Percentiles rank a stretch among this genome's conserved stretches.
Evolutionary conservation across 2,329 filamentous ascomycete species (phyloP).

Genomic region (Alternaria gansuensis): DNA sequence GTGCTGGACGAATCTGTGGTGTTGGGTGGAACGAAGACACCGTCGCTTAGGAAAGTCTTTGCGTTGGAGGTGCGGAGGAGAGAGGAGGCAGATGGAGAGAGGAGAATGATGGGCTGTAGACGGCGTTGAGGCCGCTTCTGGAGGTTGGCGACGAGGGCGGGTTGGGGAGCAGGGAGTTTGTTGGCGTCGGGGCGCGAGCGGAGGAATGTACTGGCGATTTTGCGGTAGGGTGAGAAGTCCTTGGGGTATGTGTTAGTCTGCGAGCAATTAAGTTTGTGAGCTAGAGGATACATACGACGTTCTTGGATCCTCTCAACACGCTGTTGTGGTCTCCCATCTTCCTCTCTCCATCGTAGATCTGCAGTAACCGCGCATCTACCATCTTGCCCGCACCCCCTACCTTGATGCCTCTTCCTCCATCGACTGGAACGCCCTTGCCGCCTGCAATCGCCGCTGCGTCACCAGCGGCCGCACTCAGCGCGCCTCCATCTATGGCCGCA

Average conservation of each 20-base stretch:
- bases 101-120: conserved; percentile 85
- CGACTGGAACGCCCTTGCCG: conserved; percentile 55
- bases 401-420: conserved; percentile 48
- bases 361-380: conserved; percentile 77
- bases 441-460: conserved; percentile 64
- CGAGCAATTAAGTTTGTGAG: not conserved
- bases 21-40: conserved; percentile 81
- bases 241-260: conserved; percentile 59
- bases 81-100: conserved; percentile 94
- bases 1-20: conserved; percentile 67
- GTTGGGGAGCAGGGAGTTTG: conserved; percentile 46
- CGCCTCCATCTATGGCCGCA: conserved; percentile 76
- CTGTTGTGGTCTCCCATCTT: conserved; percentile 93
- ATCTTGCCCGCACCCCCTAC: conserved; percentile 57
- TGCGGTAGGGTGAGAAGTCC: conserved; percentile 95
- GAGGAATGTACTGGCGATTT: conserved; percentile 81
- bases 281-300: conserved; percentile 69
- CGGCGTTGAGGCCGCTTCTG: conserved; percentile 56
- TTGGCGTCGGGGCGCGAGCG: conserved; percentile 57
- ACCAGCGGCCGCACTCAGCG: conserved; percentile 55
- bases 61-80: conserved; percentile 95
- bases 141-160: conserved; percentile 53
- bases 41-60: conserved; percentile 89
- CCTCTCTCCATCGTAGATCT: conserved; percentile 91
- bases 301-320: conserved; percentile 84